Conservation (phyloP, 2,329 filamentous ascomycete genomes). For the Aspergillus amoenus region DNA sequence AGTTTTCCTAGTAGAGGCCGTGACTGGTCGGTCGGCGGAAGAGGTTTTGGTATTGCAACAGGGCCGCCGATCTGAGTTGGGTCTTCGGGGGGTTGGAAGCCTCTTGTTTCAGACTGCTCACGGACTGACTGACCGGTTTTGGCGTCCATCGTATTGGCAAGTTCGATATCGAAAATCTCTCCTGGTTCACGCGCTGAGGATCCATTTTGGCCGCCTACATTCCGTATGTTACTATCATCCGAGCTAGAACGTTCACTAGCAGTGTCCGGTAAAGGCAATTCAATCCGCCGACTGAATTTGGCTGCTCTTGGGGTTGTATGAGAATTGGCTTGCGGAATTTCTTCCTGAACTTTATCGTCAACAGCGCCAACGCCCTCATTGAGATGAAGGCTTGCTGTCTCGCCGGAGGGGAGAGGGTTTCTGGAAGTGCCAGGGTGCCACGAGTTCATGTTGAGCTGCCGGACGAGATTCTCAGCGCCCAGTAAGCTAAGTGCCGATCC, state of each 20-base stretch:
- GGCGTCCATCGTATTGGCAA: constrained; percentile 45
- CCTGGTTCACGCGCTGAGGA: constrained; percentile 8
- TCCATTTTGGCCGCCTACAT: constrained; percentile 7
- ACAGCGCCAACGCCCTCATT: constrained; percentile 28
- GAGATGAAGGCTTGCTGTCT: constrained; percentile 33
- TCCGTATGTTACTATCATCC: constrained; percentile 16
- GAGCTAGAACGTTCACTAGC: constrained; percentile 36
- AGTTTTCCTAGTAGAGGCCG: constrained; percentile 61
- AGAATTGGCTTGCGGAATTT: constrained; percentile 16
- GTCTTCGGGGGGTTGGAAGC: constrained; percentile 15
- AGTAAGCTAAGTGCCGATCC: constrained; percentile 47
- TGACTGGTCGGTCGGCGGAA: constrained; percentile 33
- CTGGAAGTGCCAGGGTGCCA: constrained; percentile 35
- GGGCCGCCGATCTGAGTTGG: constrained; percentile 5
- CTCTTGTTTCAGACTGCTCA: constrained; percentile 20
- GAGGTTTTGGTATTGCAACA: constrained; percentile 8
- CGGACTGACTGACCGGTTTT: constrained; percentile 38
- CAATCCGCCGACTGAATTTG: constrained; percentile 38
- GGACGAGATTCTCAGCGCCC: constrained; percentile 49
- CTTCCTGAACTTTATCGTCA: constrained; percentile 19
- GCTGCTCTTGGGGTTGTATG: constrained; percentile 33
- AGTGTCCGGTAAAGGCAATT: constrained; percentile 39
- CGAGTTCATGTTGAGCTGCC: constrained; percentile 49
- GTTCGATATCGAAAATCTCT: constrained; percentile 33
- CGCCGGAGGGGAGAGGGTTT: constrained; percentile 29